Evolutionary conservation across 108 stramenopile species (phyloP), one percentile per base, ranked within the genome.

Genomic region (Chaetoceros muelleri): DNA sequence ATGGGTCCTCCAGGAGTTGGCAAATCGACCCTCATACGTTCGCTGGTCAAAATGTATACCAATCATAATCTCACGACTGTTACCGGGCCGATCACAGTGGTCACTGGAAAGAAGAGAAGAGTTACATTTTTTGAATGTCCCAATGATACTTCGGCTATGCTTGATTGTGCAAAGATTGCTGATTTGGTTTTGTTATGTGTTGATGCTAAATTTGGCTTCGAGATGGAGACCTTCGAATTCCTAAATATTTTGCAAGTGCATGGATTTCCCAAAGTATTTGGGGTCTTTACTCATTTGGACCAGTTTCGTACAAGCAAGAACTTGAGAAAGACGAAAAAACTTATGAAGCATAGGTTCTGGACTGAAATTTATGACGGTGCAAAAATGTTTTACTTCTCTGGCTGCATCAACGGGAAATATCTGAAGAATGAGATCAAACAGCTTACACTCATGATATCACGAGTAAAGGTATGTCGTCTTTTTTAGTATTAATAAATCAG

Each of bases 161-260:
- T 96, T 25, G 99, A 99, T 77, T 80, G 94, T 60, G 96, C 96
- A 61, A 99, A 99, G 67, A 83, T 97, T 10, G 96, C 97, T 10
- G 99, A 99, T 64, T 72, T 99, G 2, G 96, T 97, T 5, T 66
- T 99, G 26, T 66, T 99, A 10, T 85, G 92, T 30, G 94, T 99
- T 24, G 99, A 99, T 74, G 96, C 96, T 44, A 94, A 90, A 62
- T 98, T 94, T 65, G 99, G 99, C 0, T 98, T 99, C 62, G 99
- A 99, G 74, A 97, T 99, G 96, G 96, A 98, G 60, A 95, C 95
- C 20, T 99, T 99, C 55, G 99, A 99, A 72, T 97, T 96, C 62
- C 74, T 99, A 16, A 97, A 97, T 72, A 80, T 97, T 31, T 70
- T 99, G 53, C 99, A 99, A 76, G 77, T 91, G 13, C 95, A 96